Conservation (phyloP, 257 asterid species). For the Jaltomata sinuosa region DNA sequence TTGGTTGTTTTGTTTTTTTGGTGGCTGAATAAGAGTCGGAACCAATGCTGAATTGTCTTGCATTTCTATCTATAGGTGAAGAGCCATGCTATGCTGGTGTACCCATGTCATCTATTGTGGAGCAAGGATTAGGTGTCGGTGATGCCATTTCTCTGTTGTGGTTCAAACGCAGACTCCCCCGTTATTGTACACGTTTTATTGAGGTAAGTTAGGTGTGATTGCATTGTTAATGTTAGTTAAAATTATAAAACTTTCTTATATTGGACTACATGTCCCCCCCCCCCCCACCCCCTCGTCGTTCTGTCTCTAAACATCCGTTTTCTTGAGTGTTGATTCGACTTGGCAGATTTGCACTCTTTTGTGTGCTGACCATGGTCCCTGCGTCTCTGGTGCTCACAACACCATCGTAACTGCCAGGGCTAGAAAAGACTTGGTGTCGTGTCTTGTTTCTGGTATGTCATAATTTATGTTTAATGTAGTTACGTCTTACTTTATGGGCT, state of each 20-base stretch:
- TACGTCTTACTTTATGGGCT: no score
- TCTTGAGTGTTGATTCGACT: conserved; percentile 9
- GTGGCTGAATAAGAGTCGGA: no score
- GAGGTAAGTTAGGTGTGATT: no score
- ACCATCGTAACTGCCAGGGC: conserved; percentile 96
- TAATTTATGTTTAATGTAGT: no score
- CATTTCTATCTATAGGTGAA: conserved; percentile 50
- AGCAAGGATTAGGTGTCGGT: conserved; percentile 89
- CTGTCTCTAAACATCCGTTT: conserved; percentile 3
- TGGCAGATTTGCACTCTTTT: conserved; percentile 82
- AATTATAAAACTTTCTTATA: no score
- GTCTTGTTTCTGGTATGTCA: conserved; percentile 90
- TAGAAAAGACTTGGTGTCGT: conserved; percentile 89
- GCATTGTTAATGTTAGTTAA: no score
- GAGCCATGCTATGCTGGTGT: conserved; percentile 92
- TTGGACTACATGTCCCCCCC: no score
- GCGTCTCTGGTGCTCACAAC: conserved; percentile 99
- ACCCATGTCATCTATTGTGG: conserved; percentile 30
- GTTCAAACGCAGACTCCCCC: conserved; percentile 99
- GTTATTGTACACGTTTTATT: conserved; percentile 84
- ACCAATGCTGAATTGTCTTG: conserved; percentile 8
- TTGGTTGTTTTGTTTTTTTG: no score
- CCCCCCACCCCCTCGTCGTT: no score
- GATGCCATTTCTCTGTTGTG: conserved; percentile 92
- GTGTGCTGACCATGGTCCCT: conserved; percentile 99